phyloP scores from a whole-genome alignment of 2,329 filamentous ascomycete species.

The Fusarium vanettenii region DNA sequence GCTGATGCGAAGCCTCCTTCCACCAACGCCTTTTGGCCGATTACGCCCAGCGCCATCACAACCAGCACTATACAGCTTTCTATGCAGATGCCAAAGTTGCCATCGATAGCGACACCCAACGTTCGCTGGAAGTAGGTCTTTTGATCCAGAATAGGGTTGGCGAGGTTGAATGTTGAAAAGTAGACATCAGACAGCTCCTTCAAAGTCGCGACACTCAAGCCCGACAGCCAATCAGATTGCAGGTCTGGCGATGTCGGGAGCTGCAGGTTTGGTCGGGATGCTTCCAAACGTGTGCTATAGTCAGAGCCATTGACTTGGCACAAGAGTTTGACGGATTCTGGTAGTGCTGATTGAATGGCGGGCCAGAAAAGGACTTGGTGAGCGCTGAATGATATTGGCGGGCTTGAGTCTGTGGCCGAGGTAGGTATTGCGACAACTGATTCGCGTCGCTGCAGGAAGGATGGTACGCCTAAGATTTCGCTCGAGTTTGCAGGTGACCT shows the following conservation, averaged over 20 bases:
- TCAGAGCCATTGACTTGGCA: constrained; percentile 25
- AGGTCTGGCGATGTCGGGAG: constrained; percentile 3
- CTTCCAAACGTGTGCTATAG: constrained; percentile 15
- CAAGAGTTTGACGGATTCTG: constrained; percentile 21
- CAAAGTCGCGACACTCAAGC: constrained; percentile 13
- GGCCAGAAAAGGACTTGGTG: constrained; percentile 29
- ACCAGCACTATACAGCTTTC: constrained; percentile 28
- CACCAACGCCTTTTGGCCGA: constrained; percentile 11
- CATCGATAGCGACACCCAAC: constrained; percentile 24
- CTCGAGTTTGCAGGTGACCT: constrained; percentile 31
- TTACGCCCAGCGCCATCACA: constrained; percentile 16
- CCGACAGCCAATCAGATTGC: constrained; percentile 1
- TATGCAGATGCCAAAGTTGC: constrained; percentile 21
- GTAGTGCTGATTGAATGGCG: constrained; percentile 1
- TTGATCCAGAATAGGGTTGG: constrained; percentile 22
- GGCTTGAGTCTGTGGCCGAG: neutral
- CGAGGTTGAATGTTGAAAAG: constrained; percentile 25
- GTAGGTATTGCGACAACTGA: constrained; percentile 12
- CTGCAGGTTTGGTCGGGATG: constrained; percentile 9
- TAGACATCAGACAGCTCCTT: constrained; percentile 32
- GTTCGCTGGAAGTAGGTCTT: constrained; percentile 35
- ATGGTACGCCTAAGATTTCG: constrained; percentile 24
- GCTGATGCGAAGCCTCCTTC: constrained; percentile 16
- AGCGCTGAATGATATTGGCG: constrained; percentile 25
- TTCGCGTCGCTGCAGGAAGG: constrained; percentile 5